Percentiles rank a stretch among this genome's conserved stretches.
Conservation (phyloP, 2,329 filamentous ascomycete species). For the Aspergillus viridinutans region DNA sequence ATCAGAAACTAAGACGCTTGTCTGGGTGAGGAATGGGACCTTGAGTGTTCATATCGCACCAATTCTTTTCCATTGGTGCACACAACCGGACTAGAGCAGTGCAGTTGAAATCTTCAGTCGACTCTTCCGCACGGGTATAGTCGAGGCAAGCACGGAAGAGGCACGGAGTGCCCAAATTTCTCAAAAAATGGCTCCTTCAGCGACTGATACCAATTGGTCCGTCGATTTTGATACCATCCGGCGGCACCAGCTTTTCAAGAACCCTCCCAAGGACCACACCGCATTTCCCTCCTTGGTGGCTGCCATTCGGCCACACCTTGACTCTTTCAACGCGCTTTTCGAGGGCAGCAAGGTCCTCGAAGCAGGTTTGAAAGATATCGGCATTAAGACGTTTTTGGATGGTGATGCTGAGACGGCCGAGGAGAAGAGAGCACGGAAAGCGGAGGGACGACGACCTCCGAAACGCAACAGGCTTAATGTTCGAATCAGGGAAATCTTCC, state of each 20-base stretch:
- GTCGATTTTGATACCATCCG: slow-evolving; percentile 80
- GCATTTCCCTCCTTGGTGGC: slow-evolving; percentile 82
- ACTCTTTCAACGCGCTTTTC: slow-evolving; percentile 93
- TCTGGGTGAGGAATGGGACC: slow-evolving; percentile 4
- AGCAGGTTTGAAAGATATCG: slow-evolving; percentile 81
- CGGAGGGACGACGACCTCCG: slow-evolving; percentile 53
- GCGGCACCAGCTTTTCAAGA: slow-evolving; percentile 81
- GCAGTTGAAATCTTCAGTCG: slow-evolving; percentile 14
- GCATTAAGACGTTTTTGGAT: slow-evolving; percentile 81
- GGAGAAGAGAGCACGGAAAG: slow-evolving; percentile 39
- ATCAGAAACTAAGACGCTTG: neutral
- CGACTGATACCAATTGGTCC: slow-evolving; percentile 71
- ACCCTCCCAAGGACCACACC: slow-evolving; percentile 80
- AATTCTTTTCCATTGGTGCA: neutral
- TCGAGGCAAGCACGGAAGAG: neutral
- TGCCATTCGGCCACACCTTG: slow-evolving; percentile 86
- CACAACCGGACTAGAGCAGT: slow-evolving; percentile 4
- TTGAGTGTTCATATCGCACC: slow-evolving; percentile 1
- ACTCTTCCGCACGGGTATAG: slow-evolving; percentile 9
- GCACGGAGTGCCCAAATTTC: neutral
- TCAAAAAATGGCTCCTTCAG: slow-evolving; percentile 50
- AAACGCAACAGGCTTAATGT: slow-evolving; percentile 71
- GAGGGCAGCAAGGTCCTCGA: slow-evolving; percentile 67
- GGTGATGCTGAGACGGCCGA: slow-evolving; percentile 53
- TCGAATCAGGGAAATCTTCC: slow-evolving; percentile 72